Base-by-base conservation (phyloP, 1,284 basidiomycete genomes). In the Trametes polyzona region DNA sequence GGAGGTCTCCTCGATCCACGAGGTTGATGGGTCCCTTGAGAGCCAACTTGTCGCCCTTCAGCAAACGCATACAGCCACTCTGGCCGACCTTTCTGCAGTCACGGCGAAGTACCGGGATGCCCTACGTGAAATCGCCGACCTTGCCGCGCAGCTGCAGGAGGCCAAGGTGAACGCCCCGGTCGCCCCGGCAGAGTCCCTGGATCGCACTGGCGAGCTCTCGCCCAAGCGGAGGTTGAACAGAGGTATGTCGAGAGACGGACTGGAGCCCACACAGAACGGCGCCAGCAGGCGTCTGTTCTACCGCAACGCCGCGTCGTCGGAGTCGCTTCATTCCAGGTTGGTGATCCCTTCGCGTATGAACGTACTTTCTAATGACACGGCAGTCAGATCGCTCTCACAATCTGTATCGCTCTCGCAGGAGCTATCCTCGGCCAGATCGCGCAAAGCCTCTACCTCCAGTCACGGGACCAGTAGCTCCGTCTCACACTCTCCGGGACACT, bases 321-420 rank as follows among this genome's bases (percentile, higher is more conserved):
- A 93, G 73, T 92, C 89, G 71, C 85, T 92, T 69, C 90, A 90
- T 76, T 80, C 84, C 82, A 91, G 90, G 88, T 88, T 74, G 69
- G 73, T 58, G 47, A 40, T 64, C 57, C 51, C 32, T 54, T 24
- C 53, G 56, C 57, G 32, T 35, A 17, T 57, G 47, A 43, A 51
- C 49, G 54, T 59, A 49, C 52, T 37, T 57, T 43, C 57, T 59
- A 57, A 55, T 58, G 30, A 57, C 47, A 59, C 58, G 65, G 49
- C 58, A 63, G 44, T 57, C 57, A 59, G 57, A 55, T 91, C 91
- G 83, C 85, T 90, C 66, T 89, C 87, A 78, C 88, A 90, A 76
- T 93, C 91, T 70, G 84, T 88, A 78, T 95, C 94, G 79, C 87
- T 95, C 66, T 95, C 94, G 77, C 94, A 95, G 92, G 93, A 96